Base-by-base conservation (phyloP, 2,329 filamentous ascomycete genomes). In the Coleophoma crateriformis region DNA sequence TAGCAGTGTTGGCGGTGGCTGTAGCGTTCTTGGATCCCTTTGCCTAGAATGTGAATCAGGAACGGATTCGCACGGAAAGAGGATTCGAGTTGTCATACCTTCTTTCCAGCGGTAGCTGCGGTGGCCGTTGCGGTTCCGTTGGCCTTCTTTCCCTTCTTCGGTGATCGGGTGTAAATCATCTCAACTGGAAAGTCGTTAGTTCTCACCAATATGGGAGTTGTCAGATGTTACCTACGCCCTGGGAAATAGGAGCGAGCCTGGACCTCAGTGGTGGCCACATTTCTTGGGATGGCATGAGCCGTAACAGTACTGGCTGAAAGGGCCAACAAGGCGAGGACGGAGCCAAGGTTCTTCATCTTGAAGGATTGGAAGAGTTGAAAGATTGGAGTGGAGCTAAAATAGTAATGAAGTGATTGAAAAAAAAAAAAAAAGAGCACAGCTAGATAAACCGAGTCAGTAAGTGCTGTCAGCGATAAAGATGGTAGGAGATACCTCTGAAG, bases 321-420 rank as follows among this genome's bases (percentile, higher is more conserved):
- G 52, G 68, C 67, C 56, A 71, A 51, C 56, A 64, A 58, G 54
- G 69, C 56, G 45, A 71, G 51, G 55, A 69, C 62, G 52, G 66
- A 59, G 55, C 62, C 63, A 55, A 69, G 61, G 58, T 66, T 67
- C 64, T 70, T 71, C 69, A 71, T 71, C 50, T 57, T 69, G 65
- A 58, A 52, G 46, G 50, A 51, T 49, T 63, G 55, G 52, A 48
- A 15, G 45, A 45, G 40, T 32, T 42, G 27, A 42, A 58, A 38
- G 15, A 32, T 44, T 22, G 41, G 55, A 54, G 50, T 61, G 54
- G 53, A 61, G 57, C 54, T 55, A 40, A 44, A 58, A 33, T 38
- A 17, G 15, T 20, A 51, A 40, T 50, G 54, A 56, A 50, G 50
- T 38, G 46, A 59, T 56, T 54, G 50, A 50, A 55, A 56, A 50